Base-by-base conservation (phyloP, 2,329 filamentous ascomycete species). In the Neofusicoccum sp. region DNA sequence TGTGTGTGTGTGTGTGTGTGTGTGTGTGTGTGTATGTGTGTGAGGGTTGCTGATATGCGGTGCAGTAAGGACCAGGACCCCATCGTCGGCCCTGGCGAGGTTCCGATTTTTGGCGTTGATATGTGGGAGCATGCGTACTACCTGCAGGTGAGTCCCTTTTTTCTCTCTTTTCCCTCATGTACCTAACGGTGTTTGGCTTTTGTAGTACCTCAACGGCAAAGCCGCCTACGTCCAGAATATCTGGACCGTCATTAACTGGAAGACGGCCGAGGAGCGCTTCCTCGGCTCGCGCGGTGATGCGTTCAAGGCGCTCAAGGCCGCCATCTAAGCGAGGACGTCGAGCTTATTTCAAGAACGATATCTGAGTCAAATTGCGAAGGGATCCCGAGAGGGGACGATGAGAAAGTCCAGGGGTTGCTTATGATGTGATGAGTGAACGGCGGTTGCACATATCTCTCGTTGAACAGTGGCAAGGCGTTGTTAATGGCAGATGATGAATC, bases 81-180 rank as follows among this genome's bases (percentile, higher is more conserved):
- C 1, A 84, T 92, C 4, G 84, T 89, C 70, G 80, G 81, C 14
- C 83, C 85, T 44, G 75, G 74, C 4, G 85, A 88, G 67, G 83
- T 86, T n/a, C 89, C 89, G 7, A 79, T 96, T 22, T 82, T 93
- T 45, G 92, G 91, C 0, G 83, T 96, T 2, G 92, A 96, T 74
- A 94, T 96, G 86, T 96, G 92, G 92, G 92, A 96, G 80, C 92
- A 96, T 79, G 92, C 92, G 0, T 96, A 96, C 74, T 96, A 96
- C 73, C 79, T 96, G 16, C 91, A 92, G 82, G 87, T 88, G 65
- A 68, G 68, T 41, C n/a, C 8, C 31, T 28, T 41, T 56, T 48
- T 16, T n/a, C 3, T 14, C 29, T 6, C 8, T 9, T 56, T 71
- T 11, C 14, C 28, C 59, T 14, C 34, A 31, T 61, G 65, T 14